Evolutionary conservation across 2,329 filamentous ascomycete species (phyloP).

Genomic region (Colletotrichum chlorophyti): DNA sequence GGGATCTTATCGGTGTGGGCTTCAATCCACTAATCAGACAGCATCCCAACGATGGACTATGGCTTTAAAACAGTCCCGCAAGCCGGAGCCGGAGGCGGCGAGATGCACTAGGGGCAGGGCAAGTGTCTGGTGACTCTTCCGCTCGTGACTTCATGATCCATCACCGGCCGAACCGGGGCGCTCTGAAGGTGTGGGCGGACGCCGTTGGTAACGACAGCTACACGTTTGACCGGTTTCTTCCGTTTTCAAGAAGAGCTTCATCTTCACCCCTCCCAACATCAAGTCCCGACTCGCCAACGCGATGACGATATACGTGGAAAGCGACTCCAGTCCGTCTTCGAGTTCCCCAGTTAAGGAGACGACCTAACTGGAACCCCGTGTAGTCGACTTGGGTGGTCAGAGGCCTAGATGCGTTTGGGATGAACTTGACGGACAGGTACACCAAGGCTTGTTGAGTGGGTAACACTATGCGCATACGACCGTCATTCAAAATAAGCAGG

Average conservation of each 20-base stretch:
- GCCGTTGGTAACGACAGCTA: conserved; percentile 37
- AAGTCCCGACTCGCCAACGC: conserved; percentile 28
- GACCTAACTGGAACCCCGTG: conserved; percentile 32
- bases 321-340: background rate
- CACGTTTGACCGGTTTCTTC: conserved; percentile 37
- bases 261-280: conserved; percentile 38
- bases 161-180: conserved; percentile 32
- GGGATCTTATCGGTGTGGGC: conserved; percentile 32
- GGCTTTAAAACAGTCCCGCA: conserved; percentile 34
- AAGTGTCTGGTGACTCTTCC: conserved; percentile 41
- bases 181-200: conserved; percentile 39
- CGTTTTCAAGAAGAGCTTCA: conserved; percentile 39
- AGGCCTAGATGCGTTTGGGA: conserved; percentile 48
- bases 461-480: conserved; percentile 35
- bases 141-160: conserved; percentile 37
- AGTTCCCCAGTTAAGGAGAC: conserved; percentile 35
- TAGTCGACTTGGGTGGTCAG: conserved; percentile 31
- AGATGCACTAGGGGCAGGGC: conserved; percentile 44
- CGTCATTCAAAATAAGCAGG: conserved; percentile 34
- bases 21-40: conserved; percentile 32
- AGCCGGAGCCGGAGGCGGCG: conserved; percentile 32
- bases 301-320: conserved; percentile 32
- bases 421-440: conserved; percentile 42
- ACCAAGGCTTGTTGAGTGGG: conserved; percentile 48
- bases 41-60: conserved; percentile 36